A percentile compares a stretch with the other conserved stretches of the same genome.
Evolutionary conservation across 768 basidiomycete genomes (phyloP).

Genomic region (Suillus subluteus): DNA sequence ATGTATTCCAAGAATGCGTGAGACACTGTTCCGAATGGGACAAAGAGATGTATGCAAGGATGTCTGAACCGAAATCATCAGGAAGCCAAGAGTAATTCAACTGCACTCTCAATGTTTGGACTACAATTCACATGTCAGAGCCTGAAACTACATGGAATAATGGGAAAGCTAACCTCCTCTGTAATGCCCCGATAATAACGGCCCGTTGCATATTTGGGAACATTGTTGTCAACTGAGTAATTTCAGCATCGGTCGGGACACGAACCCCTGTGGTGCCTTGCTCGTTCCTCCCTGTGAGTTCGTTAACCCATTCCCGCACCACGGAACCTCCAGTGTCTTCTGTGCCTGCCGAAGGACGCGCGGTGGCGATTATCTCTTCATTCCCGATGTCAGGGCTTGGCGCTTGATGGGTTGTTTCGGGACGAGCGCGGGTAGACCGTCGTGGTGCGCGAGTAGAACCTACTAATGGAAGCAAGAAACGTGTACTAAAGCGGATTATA

Average conservation of each 20-base stretch:
- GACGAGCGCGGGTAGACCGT: constrained; percentile 73
- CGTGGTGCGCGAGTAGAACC: constrained; percentile 66
- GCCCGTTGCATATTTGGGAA: constrained; percentile 82
- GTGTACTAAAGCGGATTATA: constrained; percentile 56
- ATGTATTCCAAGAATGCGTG: neutral
- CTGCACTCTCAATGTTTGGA: constrained; percentile 78
- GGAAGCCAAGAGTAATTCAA: constrained; percentile 73
- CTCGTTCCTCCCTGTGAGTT: constrained; percentile 68
- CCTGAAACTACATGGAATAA: neutral
- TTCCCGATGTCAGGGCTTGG: constrained; percentile 34
- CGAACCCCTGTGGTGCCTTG: constrained; percentile 60
- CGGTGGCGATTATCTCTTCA: constrained; percentile 69
- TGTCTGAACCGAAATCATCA: constrained; percentile 29
- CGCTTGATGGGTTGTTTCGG: constrained; percentile 47
- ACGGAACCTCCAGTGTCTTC: constrained; percentile 49
- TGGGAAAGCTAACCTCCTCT: constrained; percentile 66
- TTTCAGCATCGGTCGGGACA: constrained; percentile 76
- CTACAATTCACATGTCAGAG: constrained; percentile 40
- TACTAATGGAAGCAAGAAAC: constrained; percentile 66
- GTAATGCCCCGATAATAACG: constrained; percentile 73
- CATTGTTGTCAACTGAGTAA: constrained; percentile 74
- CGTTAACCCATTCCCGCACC: constrained; percentile 79
- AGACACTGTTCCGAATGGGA: neutral
- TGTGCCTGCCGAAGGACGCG: constrained; percentile 41
- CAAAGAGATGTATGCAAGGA: neutral